Base-by-base conservation (phyloP, 306 rosid genomes). In the Boehmeria nivea region DNA sequence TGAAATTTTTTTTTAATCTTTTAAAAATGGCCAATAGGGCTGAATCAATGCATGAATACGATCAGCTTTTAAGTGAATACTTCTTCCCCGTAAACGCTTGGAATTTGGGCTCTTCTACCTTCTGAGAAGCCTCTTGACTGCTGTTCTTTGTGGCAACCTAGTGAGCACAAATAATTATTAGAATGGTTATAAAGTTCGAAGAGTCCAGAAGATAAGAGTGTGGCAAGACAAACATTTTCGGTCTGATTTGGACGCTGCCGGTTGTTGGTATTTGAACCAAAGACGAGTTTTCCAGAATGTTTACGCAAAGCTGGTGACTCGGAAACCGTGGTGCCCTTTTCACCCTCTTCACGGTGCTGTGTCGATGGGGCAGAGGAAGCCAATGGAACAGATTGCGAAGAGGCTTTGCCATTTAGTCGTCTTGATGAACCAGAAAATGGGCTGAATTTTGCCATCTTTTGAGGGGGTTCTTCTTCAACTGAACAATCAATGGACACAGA, bases 11-110 rank as follows among this genome's bases (percentile, higher is more conserved):
- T 23, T 21, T 54, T 45, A 5, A 57, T 65, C 40, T 23, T 22
- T 3, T 4, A 4, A 42, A 39, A 42, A 57, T 27, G 57, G 33
- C 44, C 15, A 6, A 18, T 40, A 1, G 52, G 48, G 39, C 14
- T 6, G 48, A 52, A 42, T 28, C 37, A 51, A 48, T 55, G 11
- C 43, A 46, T 10, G 33, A n/a, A n/a, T n/a, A n/a, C 13, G 36
- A 58, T 82, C 62, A 77, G 28, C 60, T 40, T 33, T 6, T 77
- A 36, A 80, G 51, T 17, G 82, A 72, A 46, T 80, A 78, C 75
- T 75, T 80, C 63, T 75, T 80, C 74, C 83, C 84, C 0, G 84
- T 61, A 60, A 84, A 84, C 55, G 84, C 78, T 78, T 75, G 64
- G 45, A 81, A 78, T 36, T 73, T 67, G 39, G 79, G n/a, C n/a